Evolutionary conservation across 2,329 filamentous ascomycete species (phyloP).

Genomic region (Diaporthe vexans): DNA sequence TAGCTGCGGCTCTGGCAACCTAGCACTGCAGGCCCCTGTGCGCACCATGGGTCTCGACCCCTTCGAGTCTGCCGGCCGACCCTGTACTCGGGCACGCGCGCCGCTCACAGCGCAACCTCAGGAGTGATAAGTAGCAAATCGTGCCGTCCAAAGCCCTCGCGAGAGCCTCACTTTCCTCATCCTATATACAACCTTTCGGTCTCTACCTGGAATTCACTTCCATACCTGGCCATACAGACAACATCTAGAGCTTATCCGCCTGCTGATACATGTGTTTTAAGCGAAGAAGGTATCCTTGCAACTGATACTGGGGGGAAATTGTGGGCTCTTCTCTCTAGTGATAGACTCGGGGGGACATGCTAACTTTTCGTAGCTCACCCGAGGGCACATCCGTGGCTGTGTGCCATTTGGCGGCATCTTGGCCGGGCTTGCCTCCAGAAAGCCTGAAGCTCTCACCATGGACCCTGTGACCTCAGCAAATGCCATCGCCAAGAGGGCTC

Average conservation of each 20-base stretch:
- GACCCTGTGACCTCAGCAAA: constrained; percentile 48
- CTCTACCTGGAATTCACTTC: neutral
- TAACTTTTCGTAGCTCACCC: constrained; percentile 30
- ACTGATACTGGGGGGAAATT: neutral
- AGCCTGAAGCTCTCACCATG: constrained; percentile 30
- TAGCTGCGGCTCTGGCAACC: constrained; percentile 23
- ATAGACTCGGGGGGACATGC: constrained; percentile 6
- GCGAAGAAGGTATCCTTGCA: constrained; percentile 20
- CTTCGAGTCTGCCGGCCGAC: constrained; percentile 1
- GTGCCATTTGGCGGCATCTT: neutral
- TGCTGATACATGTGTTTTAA: neutral
- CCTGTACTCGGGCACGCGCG: constrained; percentile 26
- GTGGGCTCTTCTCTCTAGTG: neutral
- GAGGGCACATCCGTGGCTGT: neutral
- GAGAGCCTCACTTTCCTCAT: constrained; percentile 7
- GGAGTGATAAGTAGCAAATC: constrained; percentile 21
- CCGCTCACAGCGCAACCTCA: constrained; percentile 26
- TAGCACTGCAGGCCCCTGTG: neutral
- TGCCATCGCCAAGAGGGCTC: constrained; percentile 71
- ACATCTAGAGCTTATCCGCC: neutral
- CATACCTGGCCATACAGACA: neutral
- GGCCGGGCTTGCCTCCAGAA: neutral
- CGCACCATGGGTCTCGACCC: neutral
- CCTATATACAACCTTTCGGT: constrained; percentile 4
- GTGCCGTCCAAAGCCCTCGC: neutral